Evolutionary conservation across 768 basidiomycete species (phyloP).

Genomic region (Gyrodon lividus): DNA sequence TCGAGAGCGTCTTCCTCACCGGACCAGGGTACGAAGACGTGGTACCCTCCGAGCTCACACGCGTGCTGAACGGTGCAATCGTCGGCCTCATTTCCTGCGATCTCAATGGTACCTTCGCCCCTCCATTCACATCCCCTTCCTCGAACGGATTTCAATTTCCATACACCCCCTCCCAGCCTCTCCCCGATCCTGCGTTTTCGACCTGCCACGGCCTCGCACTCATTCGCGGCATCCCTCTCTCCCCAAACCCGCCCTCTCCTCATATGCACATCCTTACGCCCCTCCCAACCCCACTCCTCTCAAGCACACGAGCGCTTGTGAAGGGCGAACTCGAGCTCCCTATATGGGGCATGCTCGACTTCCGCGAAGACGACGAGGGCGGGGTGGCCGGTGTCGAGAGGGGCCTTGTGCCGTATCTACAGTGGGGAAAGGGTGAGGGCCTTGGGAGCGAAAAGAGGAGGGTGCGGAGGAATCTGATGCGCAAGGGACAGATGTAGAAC

Average conservation of each 20-base stretch:
- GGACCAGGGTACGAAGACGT: conserved; percentile 84
- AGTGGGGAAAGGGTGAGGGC: conserved; percentile 70
- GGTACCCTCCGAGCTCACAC: conserved; percentile 59
- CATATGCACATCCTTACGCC: conserved; percentile 81
- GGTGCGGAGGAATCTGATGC: conserved; percentile 85
- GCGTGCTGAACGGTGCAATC: conserved; percentile 77
- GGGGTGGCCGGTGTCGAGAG: conserved; percentile 49
- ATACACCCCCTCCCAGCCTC: conserved; percentile 55
- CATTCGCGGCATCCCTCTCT: conserved; percentile 49
- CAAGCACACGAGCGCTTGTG: conserved; percentile 43
- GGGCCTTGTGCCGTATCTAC: conserved; percentile 71
- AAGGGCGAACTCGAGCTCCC: conserved; percentile 91
- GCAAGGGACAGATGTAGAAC: conserved; percentile 53
- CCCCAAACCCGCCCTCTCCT: conserved; percentile 25
- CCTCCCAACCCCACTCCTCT: conserved; percentile 49
- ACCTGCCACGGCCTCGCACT: conserved; percentile 76
- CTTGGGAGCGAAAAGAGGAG: conserved; percentile 70
- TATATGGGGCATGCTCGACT: conserved; percentile 85
- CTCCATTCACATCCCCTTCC: not conserved
- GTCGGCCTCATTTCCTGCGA: conserved; percentile 70
- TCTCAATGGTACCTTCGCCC: not conserved
- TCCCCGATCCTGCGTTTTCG: conserved; percentile 60
- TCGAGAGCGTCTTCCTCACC: conserved; percentile 64
- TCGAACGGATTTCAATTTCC: conserved; percentile 33
- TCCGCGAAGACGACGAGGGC: conserved; percentile 40